These are phyloP conservation scores for Pinus taeda DNA, from an alignment of 75 land plant genomes.

Conservation along the genomic window DNA sequence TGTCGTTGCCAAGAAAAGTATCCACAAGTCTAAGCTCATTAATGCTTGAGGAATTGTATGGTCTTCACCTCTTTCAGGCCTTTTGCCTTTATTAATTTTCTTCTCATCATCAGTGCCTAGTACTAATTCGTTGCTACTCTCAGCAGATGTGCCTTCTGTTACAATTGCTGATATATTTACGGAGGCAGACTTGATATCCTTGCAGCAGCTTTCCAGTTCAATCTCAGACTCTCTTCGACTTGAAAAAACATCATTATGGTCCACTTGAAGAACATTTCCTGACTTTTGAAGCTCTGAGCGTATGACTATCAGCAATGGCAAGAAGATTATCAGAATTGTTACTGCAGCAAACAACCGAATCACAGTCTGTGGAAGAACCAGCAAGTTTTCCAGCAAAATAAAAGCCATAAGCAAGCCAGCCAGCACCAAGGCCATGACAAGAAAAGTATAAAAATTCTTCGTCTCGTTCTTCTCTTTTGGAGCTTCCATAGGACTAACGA, in stretches of 20 bases:
- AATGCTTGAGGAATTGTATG: slow-evolving; percentile 26
- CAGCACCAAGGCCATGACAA: too few relatives aligned
- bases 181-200: neutral
- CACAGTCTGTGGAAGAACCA: too few relatives aligned
- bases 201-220: neutral
- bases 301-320: too few relatives aligned
- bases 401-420: too few relatives aligned
- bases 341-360: too few relatives aligned
- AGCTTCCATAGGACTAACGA: too few relatives aligned
- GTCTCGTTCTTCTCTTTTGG: too few relatives aligned
- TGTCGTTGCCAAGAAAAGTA: slow-evolving; percentile 18
- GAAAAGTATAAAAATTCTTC: too few relatives aligned
- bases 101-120: neutral
- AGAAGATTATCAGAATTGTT: too few relatives aligned
- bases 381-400: too few relatives aligned
- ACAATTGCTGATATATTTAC: neutral
- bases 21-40: slow-evolving; percentile 30
- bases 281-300: too few relatives aligned
- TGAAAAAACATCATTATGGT: neutral
- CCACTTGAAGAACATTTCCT: neutral
- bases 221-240: neutral
- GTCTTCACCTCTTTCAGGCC: slow-evolving; percentile 26
- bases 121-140: neutral
- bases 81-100: neutral
- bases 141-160: neutral